A percentile compares a stretch with the other conserved stretches of the same genome.
phyloP scores from a whole-genome alignment of 345 rosid species.

The Dovyalis caffra region DNA sequence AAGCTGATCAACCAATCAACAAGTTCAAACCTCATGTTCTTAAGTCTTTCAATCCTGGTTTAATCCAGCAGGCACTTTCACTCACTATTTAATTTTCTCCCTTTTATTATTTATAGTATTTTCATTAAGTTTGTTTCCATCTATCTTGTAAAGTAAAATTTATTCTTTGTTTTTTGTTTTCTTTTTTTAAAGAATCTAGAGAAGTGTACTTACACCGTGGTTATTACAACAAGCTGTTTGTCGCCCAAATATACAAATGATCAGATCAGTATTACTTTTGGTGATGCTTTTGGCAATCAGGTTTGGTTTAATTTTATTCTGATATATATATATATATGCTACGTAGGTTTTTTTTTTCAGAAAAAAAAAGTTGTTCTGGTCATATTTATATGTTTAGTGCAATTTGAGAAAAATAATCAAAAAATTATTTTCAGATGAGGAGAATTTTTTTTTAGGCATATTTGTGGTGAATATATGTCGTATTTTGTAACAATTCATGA shows the following conservation, averaged over 20 bases:
- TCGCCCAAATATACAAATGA: slow-evolving; percentile 59
- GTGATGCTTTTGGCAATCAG: slow-evolving; percentile 77
- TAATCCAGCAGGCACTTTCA: slow-evolving; percentile 42
- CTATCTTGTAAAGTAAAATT: background rate
- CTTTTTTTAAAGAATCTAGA: slow-evolving; percentile 13
- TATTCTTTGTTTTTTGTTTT: background rate
- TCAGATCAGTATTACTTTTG: slow-evolving; percentile 69
- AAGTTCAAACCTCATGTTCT: slow-evolving; percentile 40
- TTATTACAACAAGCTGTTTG: slow-evolving; percentile 54
- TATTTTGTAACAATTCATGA: too few relatives aligned
- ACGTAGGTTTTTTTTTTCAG: too few relatives aligned
- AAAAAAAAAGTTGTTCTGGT: too few relatives aligned
- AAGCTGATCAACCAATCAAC: slow-evolving; percentile 21
- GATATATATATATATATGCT: too few relatives aligned
- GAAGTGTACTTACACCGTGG: slow-evolving; percentile 42
- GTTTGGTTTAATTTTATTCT: slow-evolving; percentile 32
- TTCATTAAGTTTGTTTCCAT: background rate
- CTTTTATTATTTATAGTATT: background rate
- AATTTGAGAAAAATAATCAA: too few relatives aligned
- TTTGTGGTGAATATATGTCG: background rate
- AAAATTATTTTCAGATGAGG: too few relatives aligned
- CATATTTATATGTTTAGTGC: background rate
- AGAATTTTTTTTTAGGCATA: background rate
- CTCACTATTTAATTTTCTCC: too few relatives aligned
- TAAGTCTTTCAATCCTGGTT: slow-evolving; percentile 49